Evolutionary conservation across 345 rosid species (phyloP).

Genomic region (Corymbia maculata): DNA sequence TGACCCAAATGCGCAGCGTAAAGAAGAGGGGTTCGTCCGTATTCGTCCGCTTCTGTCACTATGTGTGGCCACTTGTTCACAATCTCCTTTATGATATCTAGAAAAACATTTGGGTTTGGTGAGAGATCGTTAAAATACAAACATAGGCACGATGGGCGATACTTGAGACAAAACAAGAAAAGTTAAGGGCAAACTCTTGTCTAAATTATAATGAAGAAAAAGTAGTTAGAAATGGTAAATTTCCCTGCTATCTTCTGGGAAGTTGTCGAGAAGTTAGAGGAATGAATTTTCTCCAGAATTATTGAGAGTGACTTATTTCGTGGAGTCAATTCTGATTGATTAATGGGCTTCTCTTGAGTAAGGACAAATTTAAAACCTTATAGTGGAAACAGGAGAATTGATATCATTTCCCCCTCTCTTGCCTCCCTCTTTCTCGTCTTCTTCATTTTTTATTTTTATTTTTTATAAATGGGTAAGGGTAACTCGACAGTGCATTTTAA

Average conservation of each 20-base stretch:
- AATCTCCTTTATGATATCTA: slow-evolving; percentile 4
- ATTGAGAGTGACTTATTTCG: background rate
- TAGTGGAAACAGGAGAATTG: background rate
- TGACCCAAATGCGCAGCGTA: slow-evolving; percentile 15
- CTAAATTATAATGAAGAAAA: background rate
- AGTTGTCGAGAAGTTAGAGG: background rate
- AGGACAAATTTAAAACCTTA: background rate
- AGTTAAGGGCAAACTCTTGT: background rate
- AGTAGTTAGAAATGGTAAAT: background rate
- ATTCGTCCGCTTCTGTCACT: background rate
- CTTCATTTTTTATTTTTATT: background rate
- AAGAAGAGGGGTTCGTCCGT: slow-evolving; percentile 19
- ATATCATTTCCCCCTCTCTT: background rate
- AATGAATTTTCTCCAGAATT: background rate
- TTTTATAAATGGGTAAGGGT: background rate
- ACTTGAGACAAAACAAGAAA: background rate
- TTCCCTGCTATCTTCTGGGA: background rate
- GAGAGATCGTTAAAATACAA: background rate
- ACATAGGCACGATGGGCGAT: background rate
- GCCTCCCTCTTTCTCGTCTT: background rate
- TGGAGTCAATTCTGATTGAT: background rate
- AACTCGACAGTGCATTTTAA: background rate
- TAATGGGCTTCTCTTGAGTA: background rate
- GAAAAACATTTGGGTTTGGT: background rate
- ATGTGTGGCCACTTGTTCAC: slow-evolving; percentile 1